A percentile compares a stretch with the other conserved stretches of the same genome.
Evolutionary conservation across 2,329 filamentous ascomycete genomes (phyloP).

Genomic region (Phyllosticta paracitricarpa): DNA sequence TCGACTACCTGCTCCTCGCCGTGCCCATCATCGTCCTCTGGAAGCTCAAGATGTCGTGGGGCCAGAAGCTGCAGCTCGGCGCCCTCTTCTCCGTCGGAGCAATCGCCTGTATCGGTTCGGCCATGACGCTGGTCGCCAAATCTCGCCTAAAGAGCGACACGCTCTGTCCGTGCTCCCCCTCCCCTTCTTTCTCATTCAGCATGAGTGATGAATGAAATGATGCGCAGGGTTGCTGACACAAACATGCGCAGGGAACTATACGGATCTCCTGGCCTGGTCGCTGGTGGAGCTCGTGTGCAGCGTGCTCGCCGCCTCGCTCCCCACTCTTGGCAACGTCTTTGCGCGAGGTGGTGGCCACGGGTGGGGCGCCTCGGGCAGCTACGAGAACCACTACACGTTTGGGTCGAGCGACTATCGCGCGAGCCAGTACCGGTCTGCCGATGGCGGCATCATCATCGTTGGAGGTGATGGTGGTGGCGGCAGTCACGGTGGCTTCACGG

Average conservation of each 20-base stretch:
- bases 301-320: conserved; percentile 24
- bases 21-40: conserved; percentile 28
- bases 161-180: conserved; percentile 16
- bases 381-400: not conserved
- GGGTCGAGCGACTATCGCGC: not conserved
- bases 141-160: conserved; percentile 1
- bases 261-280: conserved; percentile 14
- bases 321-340: conserved; percentile 16
- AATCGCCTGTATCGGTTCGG: conserved; percentile 21
- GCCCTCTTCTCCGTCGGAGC: conserved; percentile 24
- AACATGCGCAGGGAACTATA: conserved; percentile 17
- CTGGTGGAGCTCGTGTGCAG: conserved; percentile 22
- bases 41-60: conserved; percentile 22
- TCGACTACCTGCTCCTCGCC: conserved; percentile 25
- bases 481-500: too few relatives aligned
- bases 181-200: conserved; percentile 1
- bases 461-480: too few relatives aligned
- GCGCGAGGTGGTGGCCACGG: not conserved
- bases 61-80: conserved; percentile 23
- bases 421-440: not conserved
- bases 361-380: not conserved
- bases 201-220: conserved; percentile 10
- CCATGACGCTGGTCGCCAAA: conserved; percentile 14
- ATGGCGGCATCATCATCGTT: too few relatives aligned
- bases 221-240: not conserved